Evolutionary conservation across 805 yeast species (phyloP), one percentile per base, ranked within the genome.

Genomic region (Metschnikowia santaceciliae): DNA sequence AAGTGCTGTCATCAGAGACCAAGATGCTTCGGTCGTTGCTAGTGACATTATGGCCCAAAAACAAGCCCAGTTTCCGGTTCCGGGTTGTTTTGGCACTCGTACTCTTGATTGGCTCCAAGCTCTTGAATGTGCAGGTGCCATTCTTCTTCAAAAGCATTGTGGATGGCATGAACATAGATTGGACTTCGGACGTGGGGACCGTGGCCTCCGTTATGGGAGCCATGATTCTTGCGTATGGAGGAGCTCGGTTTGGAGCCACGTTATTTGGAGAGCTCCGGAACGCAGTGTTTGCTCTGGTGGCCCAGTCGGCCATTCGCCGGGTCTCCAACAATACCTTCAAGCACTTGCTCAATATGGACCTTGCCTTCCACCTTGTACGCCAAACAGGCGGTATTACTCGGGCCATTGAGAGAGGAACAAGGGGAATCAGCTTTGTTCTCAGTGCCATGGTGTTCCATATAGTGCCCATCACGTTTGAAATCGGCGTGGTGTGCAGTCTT

Each of bases 381-480:
- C 98, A 94, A 67, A 94, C 99, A 0, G 99, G 99, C 57, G 98
- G 97, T 0, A 70, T 94, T 33, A 92, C 97, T 0, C 76, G 99
- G 54, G 98, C 98, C 1, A 94, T 94, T 61, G 99, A 94, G 62
- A 77, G 99, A 56, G 99, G 99, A 67, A 92, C 98, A 1, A 92
- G 94, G 61, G 99, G 99, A 72, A 92, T 94, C 48, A 85, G 95
- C 11, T 91, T 88, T 60, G 97, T 94, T 4, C 73, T 94, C 43
- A 83, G 88, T 35, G 96, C 98, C 2, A 88, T 92, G 96, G 96
- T 94, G n/a, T 92, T 94, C 74, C 98, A 94, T 66, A 91, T 94
- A 35, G 74, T 92, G 33, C 99, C 99, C 7, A 87, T 92, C 38
- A 78, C 95, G 3, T 87, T 94, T 64, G 99, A 94, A 66, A 94